Evolutionary conservation across 257 asterid genomes (phyloP).

Genomic region (Verbascum thapsus): DNA sequence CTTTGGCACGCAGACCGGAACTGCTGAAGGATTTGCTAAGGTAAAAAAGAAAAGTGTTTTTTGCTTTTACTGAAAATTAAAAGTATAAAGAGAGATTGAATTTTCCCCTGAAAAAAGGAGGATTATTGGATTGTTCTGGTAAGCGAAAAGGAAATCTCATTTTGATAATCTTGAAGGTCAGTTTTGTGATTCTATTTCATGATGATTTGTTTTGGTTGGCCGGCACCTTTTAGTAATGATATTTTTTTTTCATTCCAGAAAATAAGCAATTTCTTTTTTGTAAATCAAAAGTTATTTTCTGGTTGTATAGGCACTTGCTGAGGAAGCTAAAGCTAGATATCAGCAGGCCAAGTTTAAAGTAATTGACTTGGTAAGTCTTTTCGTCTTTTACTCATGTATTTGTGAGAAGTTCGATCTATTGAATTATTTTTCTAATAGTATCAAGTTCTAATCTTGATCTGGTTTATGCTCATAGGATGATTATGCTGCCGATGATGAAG

Average conservation of each 20-base stretch:
- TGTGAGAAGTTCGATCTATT: neutral
- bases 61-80: no score
- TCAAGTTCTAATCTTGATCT: conserved; percentile 2
- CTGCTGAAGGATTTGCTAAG: conserved; percentile 99
- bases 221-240: neutral
- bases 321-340: conserved; percentile 94
- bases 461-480: conserved; percentile 64
- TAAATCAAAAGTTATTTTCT: conserved; percentile 18
- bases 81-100: neutral
- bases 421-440: neutral
- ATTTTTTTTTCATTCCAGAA: neutral
- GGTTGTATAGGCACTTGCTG: conserved; percentile 78
- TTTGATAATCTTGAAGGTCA: conserved; percentile 16
- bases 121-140: neutral
- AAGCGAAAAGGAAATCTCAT: neutral
- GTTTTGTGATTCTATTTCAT: conserved; percentile 22
- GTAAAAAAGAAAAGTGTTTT: no score
- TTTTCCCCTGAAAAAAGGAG: no score
- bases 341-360: conserved; percentile 75
- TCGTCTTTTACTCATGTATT: neutral
- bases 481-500: conserved; percentile 93
- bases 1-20: conserved; percentile 96
- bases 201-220: conserved; percentile 21
- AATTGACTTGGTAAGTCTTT: conserved; percentile 67
- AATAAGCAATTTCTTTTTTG: conserved; percentile 19